These are phyloP conservation scores for Centrapalus pauciflorus DNA, from an alignment of 129 eudicot species.

Conservation along the genomic window DNA sequence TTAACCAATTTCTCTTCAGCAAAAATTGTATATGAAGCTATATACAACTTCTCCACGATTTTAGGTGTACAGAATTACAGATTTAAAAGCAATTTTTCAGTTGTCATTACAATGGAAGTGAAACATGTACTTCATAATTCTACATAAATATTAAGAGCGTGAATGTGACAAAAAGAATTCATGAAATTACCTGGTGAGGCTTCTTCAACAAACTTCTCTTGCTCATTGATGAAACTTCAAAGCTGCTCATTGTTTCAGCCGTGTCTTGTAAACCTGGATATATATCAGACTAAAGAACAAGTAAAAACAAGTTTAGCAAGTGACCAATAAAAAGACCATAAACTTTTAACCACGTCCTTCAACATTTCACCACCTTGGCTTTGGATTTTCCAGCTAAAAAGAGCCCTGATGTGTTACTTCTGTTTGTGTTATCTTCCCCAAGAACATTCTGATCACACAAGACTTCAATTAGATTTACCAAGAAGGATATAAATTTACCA, in stretches of 20 bases:
- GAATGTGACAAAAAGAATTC: no score
- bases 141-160: no score
- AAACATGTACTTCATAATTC: no score
- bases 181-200: constrained; percentile 27
- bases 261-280: background rate
- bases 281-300: constrained; percentile 5
- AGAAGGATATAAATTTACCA: background rate
- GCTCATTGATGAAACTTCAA: background rate
- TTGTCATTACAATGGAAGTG: no score
- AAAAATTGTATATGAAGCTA: no score
- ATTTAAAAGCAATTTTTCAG: no score
- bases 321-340: background rate
- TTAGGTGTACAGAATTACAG: no score
- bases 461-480: background rate
- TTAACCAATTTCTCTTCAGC: no score
- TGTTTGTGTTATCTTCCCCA: background rate
- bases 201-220: constrained; percentile 12
- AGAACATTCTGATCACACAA: constrained; percentile 34
- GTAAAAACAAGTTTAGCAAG: background rate
- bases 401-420: background rate
- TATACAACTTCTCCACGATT: no score
- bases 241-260: background rate
- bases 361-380: background rate
- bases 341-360: background rate
- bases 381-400: background rate